Evolutionary conservation across 192 early-diverging fungal species (phyloP).

Genomic region (Diversispora eburnea): DNA sequence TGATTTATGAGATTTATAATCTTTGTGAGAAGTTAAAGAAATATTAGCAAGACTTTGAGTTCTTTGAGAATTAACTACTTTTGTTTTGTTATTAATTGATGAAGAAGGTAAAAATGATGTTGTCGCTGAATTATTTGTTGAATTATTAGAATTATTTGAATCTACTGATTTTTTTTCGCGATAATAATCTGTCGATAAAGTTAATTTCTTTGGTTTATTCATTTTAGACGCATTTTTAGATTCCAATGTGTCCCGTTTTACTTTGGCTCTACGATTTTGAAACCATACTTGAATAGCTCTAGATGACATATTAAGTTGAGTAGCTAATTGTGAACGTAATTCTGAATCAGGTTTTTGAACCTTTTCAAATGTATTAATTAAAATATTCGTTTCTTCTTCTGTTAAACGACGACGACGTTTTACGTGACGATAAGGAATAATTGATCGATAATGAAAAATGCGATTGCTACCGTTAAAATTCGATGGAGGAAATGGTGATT

Average conservation of each 20-base stretch:
- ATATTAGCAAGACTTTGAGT: not conserved
- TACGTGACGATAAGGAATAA: slow-evolving; percentile 21
- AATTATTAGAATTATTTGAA: not conserved
- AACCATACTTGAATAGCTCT: slow-evolving; percentile 83
- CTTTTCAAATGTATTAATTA: slow-evolving; percentile 55
- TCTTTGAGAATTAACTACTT: not conserved
- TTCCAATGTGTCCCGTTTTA: slow-evolving; percentile 56
- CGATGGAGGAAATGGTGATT: too few species aligned
- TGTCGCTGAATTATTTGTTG: not conserved
- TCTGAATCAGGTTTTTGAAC: slow-evolving; percentile 64
- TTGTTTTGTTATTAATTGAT: not conserved
- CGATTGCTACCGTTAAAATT: not conserved
- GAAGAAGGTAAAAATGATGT: not conserved
- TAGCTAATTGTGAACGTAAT: slow-evolving; percentile 57
- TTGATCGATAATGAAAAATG: slow-evolving; percentile 3
- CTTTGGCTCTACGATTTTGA: slow-evolving; percentile 86
- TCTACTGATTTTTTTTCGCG: not conserved
- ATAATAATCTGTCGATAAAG: not conserved
- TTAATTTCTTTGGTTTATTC: slow-evolving; percentile 10
- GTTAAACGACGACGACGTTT: slow-evolving; percentile 63
- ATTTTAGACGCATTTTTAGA: slow-evolving; percentile 14
- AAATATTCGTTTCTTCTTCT: slow-evolving; percentile 61
- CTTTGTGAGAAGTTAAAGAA: not conserved
- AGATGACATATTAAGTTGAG: slow-evolving; percentile 63
- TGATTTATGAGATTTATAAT: not conserved